phyloP scores from a whole-genome alignment of 2,329 filamentous ascomycete species.

The Trichoderma polysporum region DNA sequence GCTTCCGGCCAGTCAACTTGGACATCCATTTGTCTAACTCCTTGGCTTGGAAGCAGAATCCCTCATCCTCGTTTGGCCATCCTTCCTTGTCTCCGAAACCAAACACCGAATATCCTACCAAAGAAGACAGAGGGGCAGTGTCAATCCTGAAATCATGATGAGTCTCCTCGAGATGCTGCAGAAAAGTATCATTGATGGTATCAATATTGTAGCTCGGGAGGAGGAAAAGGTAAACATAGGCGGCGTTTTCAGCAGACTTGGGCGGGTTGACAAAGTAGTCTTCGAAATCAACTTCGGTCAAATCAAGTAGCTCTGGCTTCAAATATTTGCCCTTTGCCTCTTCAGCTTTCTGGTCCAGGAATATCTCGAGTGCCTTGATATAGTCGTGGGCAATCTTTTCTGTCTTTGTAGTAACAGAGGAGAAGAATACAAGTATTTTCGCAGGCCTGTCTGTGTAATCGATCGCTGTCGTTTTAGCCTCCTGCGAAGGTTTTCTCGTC shows the following conservation, averaged over 20 bases:
- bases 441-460: constrained; percentile 45
- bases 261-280: constrained; percentile 84
- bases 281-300: constrained; percentile 87
- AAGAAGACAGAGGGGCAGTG: constrained; percentile 71
- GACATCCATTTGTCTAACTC: constrained; percentile 96
- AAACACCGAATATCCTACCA: constrained; percentile 90
- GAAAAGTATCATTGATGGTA: constrained; percentile 81
- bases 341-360: constrained; percentile 51
- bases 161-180: constrained; percentile 85
- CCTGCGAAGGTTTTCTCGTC: constrained; percentile 32
- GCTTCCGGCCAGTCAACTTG: constrained; percentile 81
- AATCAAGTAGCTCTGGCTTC: constrained; percentile 67
- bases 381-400: constrained; percentile 69
- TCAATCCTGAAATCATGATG: constrained; percentile 97
- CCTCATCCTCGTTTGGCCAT: constrained; percentile 87
- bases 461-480: constrained; percentile 30
- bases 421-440: constrained; percentile 82
- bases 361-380: constrained; percentile 50
- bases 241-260: constrained; percentile 53
- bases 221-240: constrained; percentile 79
- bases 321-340: constrained; percentile 43
- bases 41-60: constrained; percentile 89
- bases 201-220: constrained; percentile 95
- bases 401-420: constrained; percentile 81
- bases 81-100: constrained; percentile 88